These are phyloP conservation scores for Adansonia gregorii DNA, from an alignment of 441 rosid genomes.

Conservation along the genomic window DNA sequence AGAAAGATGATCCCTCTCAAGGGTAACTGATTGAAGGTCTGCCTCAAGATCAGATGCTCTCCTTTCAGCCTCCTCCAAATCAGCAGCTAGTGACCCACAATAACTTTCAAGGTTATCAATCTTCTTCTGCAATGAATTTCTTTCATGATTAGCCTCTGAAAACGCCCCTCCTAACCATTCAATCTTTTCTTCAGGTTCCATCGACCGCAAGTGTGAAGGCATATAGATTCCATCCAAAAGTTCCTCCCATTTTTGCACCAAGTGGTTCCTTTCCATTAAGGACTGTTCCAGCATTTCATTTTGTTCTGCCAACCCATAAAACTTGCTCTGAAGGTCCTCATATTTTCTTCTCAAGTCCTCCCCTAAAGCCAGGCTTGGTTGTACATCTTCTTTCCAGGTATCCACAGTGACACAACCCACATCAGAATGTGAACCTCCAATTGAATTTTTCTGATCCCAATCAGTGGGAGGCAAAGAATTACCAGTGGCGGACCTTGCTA, in stretches of 20 bases:
- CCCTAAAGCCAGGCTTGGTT: constrained; percentile 57
- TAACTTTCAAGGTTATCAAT: constrained; percentile 67
- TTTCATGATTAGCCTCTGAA: constrained; percentile 67
- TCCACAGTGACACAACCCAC: constrained; percentile 70
- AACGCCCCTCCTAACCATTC: constrained; percentile 86
- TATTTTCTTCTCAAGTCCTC: constrained; percentile 86
- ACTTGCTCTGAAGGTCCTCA: constrained; percentile 93
- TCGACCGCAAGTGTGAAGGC: constrained; percentile 73
- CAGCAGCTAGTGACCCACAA: constrained; percentile 67
- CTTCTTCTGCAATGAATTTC: constrained; percentile 67
- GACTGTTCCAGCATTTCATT: constrained; percentile 99
- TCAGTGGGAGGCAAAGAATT: constrained; percentile 65
- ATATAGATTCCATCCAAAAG: constrained; percentile 69
- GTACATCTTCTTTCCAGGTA: constrained; percentile 86
- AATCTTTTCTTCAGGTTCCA: constrained; percentile 84
- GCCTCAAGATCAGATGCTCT: constrained; percentile 58
- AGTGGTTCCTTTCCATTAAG: constrained; percentile 83
- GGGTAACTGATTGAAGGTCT: constrained; percentile 54
- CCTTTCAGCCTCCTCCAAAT: constrained; percentile 66
- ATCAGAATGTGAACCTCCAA: constrained; percentile 71
- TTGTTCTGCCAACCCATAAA: constrained; percentile 97
- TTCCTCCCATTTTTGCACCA: constrained; percentile 97
- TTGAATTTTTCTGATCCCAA: constrained; percentile 83
- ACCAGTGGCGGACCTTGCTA: constrained; percentile 79
- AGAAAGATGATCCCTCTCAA: constrained; percentile 62